Evolutionary conservation across 495 filamentous ascomycete species (phyloP), one percentile per base, ranked within the genome.

Genomic region (Rusavskia elegans): DNA sequence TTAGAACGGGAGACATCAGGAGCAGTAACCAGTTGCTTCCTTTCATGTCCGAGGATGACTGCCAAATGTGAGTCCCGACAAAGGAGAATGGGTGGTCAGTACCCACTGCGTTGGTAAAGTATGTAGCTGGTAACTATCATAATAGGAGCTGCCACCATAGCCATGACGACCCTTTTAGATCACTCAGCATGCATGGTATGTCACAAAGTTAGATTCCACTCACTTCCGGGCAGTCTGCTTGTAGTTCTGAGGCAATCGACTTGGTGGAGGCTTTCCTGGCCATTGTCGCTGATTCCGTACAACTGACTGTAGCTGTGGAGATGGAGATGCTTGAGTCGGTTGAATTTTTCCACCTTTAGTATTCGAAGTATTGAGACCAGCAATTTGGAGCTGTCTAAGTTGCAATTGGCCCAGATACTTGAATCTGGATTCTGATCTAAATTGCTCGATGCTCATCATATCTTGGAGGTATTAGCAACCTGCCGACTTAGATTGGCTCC

Each of bases 91-190:
- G 8, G 3, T 46, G 5, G 44, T 8, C 6, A 11, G 11, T 16
- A 10, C 35, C 20, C 51, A 68, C 65, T 48, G 45, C 65, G 54
- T 39, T 68, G 59, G 45, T 60, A 68, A 13, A 68, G 57, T 23
- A 67, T 51, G 36, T 56, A 66, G 13, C 56, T 60, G 5, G 65
- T 68, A 20, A 68, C 64, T 45, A 68, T 60, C 13, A 48, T 62
- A 30, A 68, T 64, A 23, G 65, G 65, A 1, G 67, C 51, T 13
- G 66, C 66, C 27, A 68, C 62, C 13, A 68, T 65, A 27, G 61
- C 45, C 17, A 46, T 53, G 11, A 57, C 53, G 21, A 68, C 53
- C 42, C 65, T 68, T 40, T 50, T 14, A 2, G 42, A 19, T 9
- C 19, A n/a, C 1, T 49, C 5, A 42, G 16, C 11, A 16, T 52